Conservation (phyloP, 1,139 yeast species). For the Scheffersomyces quercinus region DNA sequence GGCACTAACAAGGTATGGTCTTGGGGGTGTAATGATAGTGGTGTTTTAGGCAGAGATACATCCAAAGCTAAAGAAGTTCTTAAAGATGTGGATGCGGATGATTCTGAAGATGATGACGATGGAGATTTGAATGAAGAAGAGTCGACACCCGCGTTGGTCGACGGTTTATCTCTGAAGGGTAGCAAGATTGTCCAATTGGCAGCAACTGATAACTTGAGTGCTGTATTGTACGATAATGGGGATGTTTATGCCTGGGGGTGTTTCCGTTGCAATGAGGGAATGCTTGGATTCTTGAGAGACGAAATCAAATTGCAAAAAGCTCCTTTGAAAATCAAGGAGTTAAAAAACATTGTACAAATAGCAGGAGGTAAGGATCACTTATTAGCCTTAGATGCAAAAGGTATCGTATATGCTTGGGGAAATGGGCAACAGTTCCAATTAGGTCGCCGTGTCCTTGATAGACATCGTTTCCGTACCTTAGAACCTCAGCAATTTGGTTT, state of each 20-base stretch:
- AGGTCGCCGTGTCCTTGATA: constrained; percentile 79
- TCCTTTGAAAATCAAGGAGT: constrained; percentile 65
- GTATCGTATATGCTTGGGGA: constrained; percentile 96
- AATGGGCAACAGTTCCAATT: constrained; percentile 91
- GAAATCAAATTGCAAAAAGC: constrained; percentile 61
- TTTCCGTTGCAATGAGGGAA: constrained; percentile 89
- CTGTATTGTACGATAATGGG: constrained; percentile 76
- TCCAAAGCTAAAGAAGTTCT: constrained; percentile 64
- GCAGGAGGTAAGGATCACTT: constrained; percentile 94
- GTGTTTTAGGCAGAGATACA: constrained; percentile 85
- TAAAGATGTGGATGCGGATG: constrained; percentile 62
- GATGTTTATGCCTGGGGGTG: constrained; percentile 98
- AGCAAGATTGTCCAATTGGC: constrained; percentile 71
- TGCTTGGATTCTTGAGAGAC: constrained; percentile 71
- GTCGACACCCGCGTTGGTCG: constrained; percentile 81
- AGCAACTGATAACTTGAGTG: constrained; percentile 93
- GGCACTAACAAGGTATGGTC: constrained; percentile 78
- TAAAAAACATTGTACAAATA: constrained; percentile 75
- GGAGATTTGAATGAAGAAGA: constrained; percentile 87
- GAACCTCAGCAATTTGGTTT: constrained; percentile 81
- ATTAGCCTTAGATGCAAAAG: constrained; percentile 77
- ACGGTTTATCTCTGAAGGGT: constrained; percentile 52
- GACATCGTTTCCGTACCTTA: constrained; percentile 67
- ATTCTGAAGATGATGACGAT: constrained; percentile 66
- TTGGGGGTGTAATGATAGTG: constrained; percentile 97